Evolutionary conservation across 1,284 basidiomycete genomes (phyloP).

Genomic region (Phellopilus nigrolimitatus): DNA sequence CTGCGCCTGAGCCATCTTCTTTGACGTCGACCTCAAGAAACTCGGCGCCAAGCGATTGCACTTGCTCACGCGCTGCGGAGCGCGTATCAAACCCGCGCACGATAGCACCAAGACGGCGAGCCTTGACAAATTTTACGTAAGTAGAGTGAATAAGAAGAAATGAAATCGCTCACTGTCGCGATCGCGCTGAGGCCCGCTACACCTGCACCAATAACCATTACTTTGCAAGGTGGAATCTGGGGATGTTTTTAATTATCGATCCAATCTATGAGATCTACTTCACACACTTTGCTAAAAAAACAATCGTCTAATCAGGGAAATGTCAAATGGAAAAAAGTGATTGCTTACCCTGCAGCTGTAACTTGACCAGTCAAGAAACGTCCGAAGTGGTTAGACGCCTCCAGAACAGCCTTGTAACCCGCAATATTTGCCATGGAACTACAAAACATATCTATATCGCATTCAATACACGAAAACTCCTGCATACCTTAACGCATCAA

Average conservation of each 20-base stretch:
- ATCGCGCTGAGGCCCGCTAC: slow-evolving; percentile 85
- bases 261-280: slow-evolving; percentile 13
- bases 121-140: slow-evolving; percentile 37
- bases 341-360: slow-evolving; percentile 74
- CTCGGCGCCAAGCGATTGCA: slow-evolving; percentile 82
- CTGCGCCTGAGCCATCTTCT: slow-evolving; percentile 75
- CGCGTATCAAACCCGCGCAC: slow-evolving; percentile 84
- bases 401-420: slow-evolving; percentile 83
- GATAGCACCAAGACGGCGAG: slow-evolving; percentile 76
- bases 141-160: slow-evolving; percentile 2
- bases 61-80: slow-evolving; percentile 78
- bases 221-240: slow-evolving; percentile 81
- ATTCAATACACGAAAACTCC: not conserved
- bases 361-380: slow-evolving; percentile 85
- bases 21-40: slow-evolving; percentile 74
- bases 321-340: not conserved
- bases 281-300: slow-evolving; percentile 23
- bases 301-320: not conserved
- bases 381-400: slow-evolving; percentile 83
- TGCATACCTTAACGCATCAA: slow-evolving; percentile 71
- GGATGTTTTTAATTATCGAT: slow-evolving; percentile 13
- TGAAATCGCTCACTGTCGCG: slow-evolving; percentile 60
- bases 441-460: not conserved
- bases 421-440: slow-evolving; percentile 90
- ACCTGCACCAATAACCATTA: slow-evolving; percentile 81